These are phyloP conservation scores for Colletotrichum sp. DNA, from an alignment of 2,329 filamentous ascomycete genomes.

Conservation along the genomic window DNA sequence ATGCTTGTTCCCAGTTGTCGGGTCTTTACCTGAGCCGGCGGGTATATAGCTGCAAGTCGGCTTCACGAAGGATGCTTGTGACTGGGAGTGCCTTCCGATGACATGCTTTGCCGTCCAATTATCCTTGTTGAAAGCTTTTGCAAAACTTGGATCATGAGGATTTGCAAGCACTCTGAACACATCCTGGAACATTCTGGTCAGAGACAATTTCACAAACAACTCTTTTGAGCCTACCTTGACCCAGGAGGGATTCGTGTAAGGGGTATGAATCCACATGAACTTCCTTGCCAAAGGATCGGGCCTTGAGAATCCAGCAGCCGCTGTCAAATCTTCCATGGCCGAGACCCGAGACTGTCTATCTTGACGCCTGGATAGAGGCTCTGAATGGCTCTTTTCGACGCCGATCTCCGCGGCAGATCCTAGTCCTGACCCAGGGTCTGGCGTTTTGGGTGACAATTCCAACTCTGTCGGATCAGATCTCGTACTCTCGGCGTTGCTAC, in stretches of 20 bases:
- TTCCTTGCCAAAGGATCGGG: slow-evolving; percentile 44
- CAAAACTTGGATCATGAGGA: slow-evolving; percentile 24
- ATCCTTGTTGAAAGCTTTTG: slow-evolving; percentile 48
- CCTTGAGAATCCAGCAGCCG: slow-evolving; percentile 40
- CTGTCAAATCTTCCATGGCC: slow-evolving; percentile 34
- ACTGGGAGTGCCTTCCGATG: slow-evolving; percentile 52
- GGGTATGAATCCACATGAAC: slow-evolving; percentile 64
- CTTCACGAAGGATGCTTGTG: slow-evolving; percentile 55
- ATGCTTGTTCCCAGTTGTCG: fast-evolving
- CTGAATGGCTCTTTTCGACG: background rate
- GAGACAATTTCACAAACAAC: background rate
- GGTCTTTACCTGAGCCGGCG: slow-evolving; percentile 16
- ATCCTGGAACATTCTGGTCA: background rate
- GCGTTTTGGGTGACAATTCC: slow-evolving; percentile 27
- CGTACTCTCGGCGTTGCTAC: slow-evolving; percentile 29
- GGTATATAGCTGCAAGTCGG: slow-evolving; percentile 54
- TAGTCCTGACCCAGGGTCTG: background rate
- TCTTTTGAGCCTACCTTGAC: slow-evolving; percentile 49
- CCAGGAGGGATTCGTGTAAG: slow-evolving; percentile 63
- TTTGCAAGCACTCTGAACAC: background rate
- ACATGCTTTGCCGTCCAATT: slow-evolving; percentile 55
- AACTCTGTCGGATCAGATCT: slow-evolving; percentile 35
- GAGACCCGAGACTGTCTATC: background rate
- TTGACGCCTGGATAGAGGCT: background rate
- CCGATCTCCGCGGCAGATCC: background rate